These are phyloP conservation scores for Debaryomyces nepalensis DNA, from an alignment of 1,139 yeast genomes.

Conservation along the genomic window DNA sequence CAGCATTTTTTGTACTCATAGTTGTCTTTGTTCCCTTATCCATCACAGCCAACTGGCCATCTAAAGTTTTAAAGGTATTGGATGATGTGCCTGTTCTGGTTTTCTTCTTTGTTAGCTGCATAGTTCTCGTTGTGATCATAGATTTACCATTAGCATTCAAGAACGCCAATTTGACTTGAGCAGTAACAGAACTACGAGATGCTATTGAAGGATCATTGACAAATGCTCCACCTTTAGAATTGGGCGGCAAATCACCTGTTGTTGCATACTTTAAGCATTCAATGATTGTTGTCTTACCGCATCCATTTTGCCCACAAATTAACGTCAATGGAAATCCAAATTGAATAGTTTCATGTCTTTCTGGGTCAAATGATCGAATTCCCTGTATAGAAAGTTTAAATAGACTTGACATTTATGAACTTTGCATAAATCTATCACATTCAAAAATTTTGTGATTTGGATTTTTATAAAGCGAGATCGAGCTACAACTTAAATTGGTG, in stretches of 20 bases:
- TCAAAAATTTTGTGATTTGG: neutral
- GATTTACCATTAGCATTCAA: slow-evolving; percentile 71
- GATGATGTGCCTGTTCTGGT: slow-evolving; percentile 36
- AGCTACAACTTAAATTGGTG: too few relatives aligned
- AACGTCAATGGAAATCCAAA: slow-evolving; percentile 90
- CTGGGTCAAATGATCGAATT: slow-evolving; percentile 85
- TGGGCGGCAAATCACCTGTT: slow-evolving; percentile 95
- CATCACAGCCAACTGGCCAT: slow-evolving; percentile 79
- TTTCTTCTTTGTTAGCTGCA: slow-evolving; percentile 71
- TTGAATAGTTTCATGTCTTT: slow-evolving; percentile 81
- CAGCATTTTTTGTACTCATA: slow-evolving; percentile 81
- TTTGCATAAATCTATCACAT: too few relatives aligned
- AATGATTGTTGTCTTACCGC: slow-evolving; percentile 97
- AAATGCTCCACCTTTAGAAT: slow-evolving; percentile 95
- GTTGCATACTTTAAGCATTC: slow-evolving; percentile 94
- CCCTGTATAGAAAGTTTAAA: slow-evolving; percentile 87
- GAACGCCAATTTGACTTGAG: slow-evolving; percentile 90
- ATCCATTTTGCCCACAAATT: slow-evolving; percentile 95
- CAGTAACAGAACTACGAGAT: slow-evolving; percentile 77
- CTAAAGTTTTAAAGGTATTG: slow-evolving; percentile 84
- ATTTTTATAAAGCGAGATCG: too few relatives aligned
- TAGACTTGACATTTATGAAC: slow-evolving; percentile 59
- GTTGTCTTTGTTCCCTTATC: slow-evolving; percentile 71
- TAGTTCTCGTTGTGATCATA: slow-evolving; percentile 85
- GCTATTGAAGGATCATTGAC: slow-evolving; percentile 89